A percentile compares a stretch with the other conserved stretches of the same genome.
These are phyloP conservation scores for Galerina sulciceps DNA, from an alignment of 768 basidiomycete genomes.

Conservation along the genomic window DNA sequence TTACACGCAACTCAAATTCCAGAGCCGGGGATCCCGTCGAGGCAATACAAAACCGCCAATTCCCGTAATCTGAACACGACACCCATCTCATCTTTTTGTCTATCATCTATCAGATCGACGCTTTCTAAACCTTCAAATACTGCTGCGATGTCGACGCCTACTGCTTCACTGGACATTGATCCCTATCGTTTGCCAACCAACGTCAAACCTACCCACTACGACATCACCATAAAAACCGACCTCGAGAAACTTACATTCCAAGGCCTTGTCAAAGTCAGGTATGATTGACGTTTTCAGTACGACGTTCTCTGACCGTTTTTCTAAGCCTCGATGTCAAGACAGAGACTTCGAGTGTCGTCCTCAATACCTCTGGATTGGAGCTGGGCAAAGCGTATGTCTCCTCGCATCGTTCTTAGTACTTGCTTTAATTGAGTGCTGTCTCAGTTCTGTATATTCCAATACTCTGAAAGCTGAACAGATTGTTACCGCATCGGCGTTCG, in stretches of 20 bases:
- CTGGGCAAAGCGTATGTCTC: constrained; percentile 54
- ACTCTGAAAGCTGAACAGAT: constrained; percentile 52
- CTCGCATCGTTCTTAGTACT: constrained; percentile 29
- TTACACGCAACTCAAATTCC: constrained; percentile 14
- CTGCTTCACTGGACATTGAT: constrained; percentile 27
- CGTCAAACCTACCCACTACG: constrained; percentile 77
- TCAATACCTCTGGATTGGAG: constrained; percentile 68
- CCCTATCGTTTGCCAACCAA: constrained; percentile 68
- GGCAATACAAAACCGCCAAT: constrained; percentile 26
- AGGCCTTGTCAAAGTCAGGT: constrained; percentile 78
- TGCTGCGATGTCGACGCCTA: constrained; percentile 30
- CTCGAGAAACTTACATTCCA: constrained; percentile 75
- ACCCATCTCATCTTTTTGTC: constrained; percentile 18
- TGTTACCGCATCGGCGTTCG: constrained; percentile 51
- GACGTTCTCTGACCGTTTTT: not conserved
- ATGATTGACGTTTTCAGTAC: constrained; percentile 17
- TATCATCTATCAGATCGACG: constrained; percentile 18
- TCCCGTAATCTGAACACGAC: constrained; percentile 17
- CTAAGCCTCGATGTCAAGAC: constrained; percentile 64
- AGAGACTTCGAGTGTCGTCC: constrained; percentile 61
- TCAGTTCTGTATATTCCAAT: constrained; percentile 56
- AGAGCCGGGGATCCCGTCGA: constrained; percentile 19
- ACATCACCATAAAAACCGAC: constrained; percentile 80
- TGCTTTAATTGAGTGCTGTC: not conserved
- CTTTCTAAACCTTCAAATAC: constrained; percentile 3